Percentiles rank a stretch among this genome's conserved stretches.
Evolutionary conservation across 2,329 filamentous ascomycete genomes (phyloP).

Genomic region (Aspergillus persii): DNA sequence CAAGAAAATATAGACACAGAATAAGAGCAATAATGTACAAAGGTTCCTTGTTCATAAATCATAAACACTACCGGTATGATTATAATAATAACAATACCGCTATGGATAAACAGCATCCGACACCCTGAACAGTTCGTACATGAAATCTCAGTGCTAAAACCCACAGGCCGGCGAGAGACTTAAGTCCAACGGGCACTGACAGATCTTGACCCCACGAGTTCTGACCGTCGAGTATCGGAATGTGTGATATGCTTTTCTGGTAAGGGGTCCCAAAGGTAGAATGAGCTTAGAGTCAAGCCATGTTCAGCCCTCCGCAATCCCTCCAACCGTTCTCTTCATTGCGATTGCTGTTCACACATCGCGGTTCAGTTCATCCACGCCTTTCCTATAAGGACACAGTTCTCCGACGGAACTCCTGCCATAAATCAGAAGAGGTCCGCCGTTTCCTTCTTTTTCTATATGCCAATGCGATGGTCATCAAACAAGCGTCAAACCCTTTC

Average conservation of each 20-base stretch:
- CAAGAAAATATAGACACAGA: constrained; percentile 4
- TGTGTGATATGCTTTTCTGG: background rate
- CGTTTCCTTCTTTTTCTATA: constrained; percentile 28
- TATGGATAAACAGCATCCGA: constrained; percentile 1
- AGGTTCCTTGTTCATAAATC: constrained; percentile 10
- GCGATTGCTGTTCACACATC: background rate
- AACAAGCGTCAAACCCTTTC: constrained; percentile 27
- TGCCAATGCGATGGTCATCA: constrained; percentile 35
- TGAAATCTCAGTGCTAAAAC: too few species aligned
- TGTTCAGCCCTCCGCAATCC: background rate
- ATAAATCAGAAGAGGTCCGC: background rate
- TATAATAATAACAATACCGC: constrained; percentile 9
- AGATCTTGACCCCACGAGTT: background rate
- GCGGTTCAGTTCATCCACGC: background rate
- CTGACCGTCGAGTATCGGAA: background rate
- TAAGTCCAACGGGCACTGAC: background rate
- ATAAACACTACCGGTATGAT: constrained; percentile 8
- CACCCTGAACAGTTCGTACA: too few species aligned
- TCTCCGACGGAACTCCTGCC: background rate
- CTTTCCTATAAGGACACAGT: background rate
- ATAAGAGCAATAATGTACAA: constrained; percentile 10
- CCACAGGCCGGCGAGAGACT: background rate
- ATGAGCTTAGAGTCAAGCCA: background rate
- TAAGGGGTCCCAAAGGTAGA: background rate
- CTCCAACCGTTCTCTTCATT: background rate